Percentiles rank a stretch among this genome's conserved stretches.
Evolutionary conservation across 225 moss, liverwort and hornwort species (phyloP).

Genomic region (Marchantia polymorpha): DNA sequence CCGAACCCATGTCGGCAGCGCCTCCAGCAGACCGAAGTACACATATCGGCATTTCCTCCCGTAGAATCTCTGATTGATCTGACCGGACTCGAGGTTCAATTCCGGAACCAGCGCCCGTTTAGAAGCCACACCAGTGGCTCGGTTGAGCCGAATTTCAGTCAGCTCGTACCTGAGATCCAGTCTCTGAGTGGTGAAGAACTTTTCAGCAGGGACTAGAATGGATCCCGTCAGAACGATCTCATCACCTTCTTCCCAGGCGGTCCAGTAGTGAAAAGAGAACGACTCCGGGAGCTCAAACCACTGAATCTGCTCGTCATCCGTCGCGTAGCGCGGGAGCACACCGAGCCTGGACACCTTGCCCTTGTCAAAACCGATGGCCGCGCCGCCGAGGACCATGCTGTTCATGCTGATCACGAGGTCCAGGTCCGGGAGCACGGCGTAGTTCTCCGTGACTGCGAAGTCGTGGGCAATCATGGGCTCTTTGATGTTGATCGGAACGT

Average conservation of each 20-base stretch:
- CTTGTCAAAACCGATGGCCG: constrained; percentile 24
- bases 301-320: constrained; percentile 12
- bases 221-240: constrained; percentile 25
- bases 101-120: constrained; percentile 12
- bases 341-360: constrained; percentile 17
- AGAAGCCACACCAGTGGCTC: constrained; percentile 21
- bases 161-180: constrained; percentile 20
- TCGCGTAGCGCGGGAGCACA: constrained; percentile 26
- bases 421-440: constrained; percentile 22
- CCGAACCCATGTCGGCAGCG: constrained; percentile 29
- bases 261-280: constrained; percentile 31
- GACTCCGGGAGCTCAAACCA: constrained; percentile 22
- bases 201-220: constrained; percentile 8
- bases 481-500: constrained; percentile 13
- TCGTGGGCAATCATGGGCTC: constrained; percentile 26
- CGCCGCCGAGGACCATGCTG: constrained; percentile 16
- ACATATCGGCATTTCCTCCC: constrained; percentile 30
- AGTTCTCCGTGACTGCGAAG: constrained; percentile 29
- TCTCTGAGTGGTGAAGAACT: constrained; percentile 12
- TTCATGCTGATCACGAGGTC: constrained; percentile 12
- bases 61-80: constrained; percentile 21
- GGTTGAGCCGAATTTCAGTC: constrained; percentile 23
- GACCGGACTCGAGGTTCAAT: constrained; percentile 32
- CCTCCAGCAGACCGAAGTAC: constrained; percentile 24
- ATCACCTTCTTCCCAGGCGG: constrained; percentile 25